Percentiles rank a stretch among this genome's conserved stretches.
These are phyloP conservation scores for Pleurotus giganteus DNA, from an alignment of 768 basidiomycete species.

Conservation along the genomic window DNA sequence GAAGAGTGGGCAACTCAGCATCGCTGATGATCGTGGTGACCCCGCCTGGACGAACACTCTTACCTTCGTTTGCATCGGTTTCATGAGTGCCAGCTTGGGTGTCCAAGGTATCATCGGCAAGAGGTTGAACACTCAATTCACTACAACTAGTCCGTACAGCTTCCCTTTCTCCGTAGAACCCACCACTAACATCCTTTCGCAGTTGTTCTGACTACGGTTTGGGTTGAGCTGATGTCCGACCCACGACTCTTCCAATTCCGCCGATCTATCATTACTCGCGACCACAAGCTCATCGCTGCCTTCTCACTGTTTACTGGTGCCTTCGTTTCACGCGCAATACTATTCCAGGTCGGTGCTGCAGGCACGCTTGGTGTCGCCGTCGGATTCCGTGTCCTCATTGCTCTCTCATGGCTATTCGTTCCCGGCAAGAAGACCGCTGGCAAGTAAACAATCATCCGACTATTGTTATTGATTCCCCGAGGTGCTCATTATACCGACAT, in stretches of 20 bases:
- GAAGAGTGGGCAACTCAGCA: slow-evolving; percentile 58
- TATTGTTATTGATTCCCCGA: background rate
- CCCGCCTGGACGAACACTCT: slow-evolving; percentile 70
- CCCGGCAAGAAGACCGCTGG: slow-evolving; percentile 33
- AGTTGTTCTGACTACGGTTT: slow-evolving; percentile 85
- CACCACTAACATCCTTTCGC: slow-evolving; percentile 1
- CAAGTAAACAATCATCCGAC: background rate
- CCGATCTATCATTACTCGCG: slow-evolving; percentile 54
- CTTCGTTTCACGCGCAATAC: slow-evolving; percentile 59
- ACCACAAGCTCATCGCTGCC: slow-evolving; percentile 71
- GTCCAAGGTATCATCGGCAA: slow-evolving; percentile 87
- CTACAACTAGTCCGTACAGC: slow-evolving; percentile 60
- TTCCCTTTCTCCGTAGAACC: background rate
- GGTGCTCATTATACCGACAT: background rate
- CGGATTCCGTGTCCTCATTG: slow-evolving; percentile 59
- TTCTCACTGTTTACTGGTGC: slow-evolving; percentile 73
- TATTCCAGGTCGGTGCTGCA: slow-evolving; percentile 58
- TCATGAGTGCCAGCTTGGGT: slow-evolving; percentile 81
- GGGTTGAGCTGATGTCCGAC: slow-evolving; percentile 86
- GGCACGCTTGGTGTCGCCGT: slow-evolving; percentile 66
- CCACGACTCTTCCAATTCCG: slow-evolving; percentile 66
- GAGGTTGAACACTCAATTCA: slow-evolving; percentile 74
- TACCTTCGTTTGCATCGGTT: slow-evolving; percentile 70
- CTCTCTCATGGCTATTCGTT: slow-evolving; percentile 65
- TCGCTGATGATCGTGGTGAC: slow-evolving; percentile 51